A percentile compares a stretch with the other conserved stretches of the same genome.
Conservation (phyloP, 495 filamentous ascomycete species). For the Daldinia vernicosa region DNA sequence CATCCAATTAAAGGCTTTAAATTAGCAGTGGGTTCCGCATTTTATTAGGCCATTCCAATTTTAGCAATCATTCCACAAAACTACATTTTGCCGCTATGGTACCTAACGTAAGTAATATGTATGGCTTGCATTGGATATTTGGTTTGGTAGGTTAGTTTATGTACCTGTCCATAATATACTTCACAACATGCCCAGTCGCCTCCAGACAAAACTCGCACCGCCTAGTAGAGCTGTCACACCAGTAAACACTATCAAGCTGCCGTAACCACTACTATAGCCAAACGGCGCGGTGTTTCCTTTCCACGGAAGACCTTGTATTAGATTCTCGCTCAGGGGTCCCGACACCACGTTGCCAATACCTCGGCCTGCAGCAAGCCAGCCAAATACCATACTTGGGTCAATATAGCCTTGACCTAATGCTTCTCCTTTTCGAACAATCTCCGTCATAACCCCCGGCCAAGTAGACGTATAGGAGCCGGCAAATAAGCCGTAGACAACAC, state of each 20-base stretch:
- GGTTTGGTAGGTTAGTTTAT: too few relatives aligned
- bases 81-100: too few relatives aligned
- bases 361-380: conserved; percentile 66
- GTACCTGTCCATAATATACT: neutral
- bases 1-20: too few relatives aligned
- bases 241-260: conserved; percentile 64
- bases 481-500: conserved; percentile 70
- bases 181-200: conserved; percentile 35
- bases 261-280: conserved; percentile 60
- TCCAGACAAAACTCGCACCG: conserved; percentile 59
- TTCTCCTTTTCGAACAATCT: conserved; percentile 50
- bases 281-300: conserved; percentile 40
- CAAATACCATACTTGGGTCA: conserved; percentile 48
- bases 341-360: conserved; percentile 70
- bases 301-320: conserved; percentile 54
- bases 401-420: conserved; percentile 31
- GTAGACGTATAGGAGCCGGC: conserved; percentile 68
- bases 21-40: too few relatives aligned
- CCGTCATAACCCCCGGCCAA: conserved; percentile 66
- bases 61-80: too few relatives aligned
- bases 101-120: neutral
- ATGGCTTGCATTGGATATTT: neutral
- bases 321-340: conserved; percentile 64
- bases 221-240: conserved; percentile 63
- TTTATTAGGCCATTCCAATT: too few relatives aligned